Evolutionary conservation across 2,329 filamentous ascomycete species (phyloP), one percentile per base, ranked within the genome.

Genomic region (Periconia sp.): DNA sequence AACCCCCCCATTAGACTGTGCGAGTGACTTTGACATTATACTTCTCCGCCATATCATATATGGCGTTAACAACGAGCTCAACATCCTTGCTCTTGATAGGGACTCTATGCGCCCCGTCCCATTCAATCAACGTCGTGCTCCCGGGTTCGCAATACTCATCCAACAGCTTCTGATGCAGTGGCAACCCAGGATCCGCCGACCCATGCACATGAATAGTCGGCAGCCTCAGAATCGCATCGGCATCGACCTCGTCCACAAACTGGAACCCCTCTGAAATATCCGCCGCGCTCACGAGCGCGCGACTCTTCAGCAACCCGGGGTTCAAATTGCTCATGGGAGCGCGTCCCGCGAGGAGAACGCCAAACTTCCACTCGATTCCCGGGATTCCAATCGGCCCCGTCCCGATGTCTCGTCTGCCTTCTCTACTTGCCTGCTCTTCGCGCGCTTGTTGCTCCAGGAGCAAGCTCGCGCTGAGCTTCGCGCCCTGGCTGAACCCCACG

Each of bases 141-240:
- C 77, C 79, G 10, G 76, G 65, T 47, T 83, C 77, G 65, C 85
- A 89, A 68, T 87, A 91, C 48, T 82, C 72, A 9, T 82, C 70
- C 47, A 85, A 65, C 60, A 87, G 64, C 65, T 79, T 75, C 50
- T 80, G 73, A 66, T 90, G 87, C 43, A 83, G 71, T 54, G 82
- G 74, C 20, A 91, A 63, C 0, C 85, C 85, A 0, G 81, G 77
- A 70, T 88, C 85, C 17, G 76, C 74, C 56, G 85, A 60, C 0
- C 88, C 87, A 73, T 90, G 87, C 1, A 90, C 85, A 73, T 90
- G 87, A 6, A 90, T 69, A 0, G 87, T 88, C 30, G 86, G 86
- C 45, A 85, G 61, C 27, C 67, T 74, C 53, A 88, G 65, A 20
- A 83, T 77, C n/a, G 77, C 77, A 48, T 71, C 72, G 20, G 68